Base-by-base conservation (phyloP, 2,329 filamentous ascomycete genomes). In the Coniella vitis region DNA sequence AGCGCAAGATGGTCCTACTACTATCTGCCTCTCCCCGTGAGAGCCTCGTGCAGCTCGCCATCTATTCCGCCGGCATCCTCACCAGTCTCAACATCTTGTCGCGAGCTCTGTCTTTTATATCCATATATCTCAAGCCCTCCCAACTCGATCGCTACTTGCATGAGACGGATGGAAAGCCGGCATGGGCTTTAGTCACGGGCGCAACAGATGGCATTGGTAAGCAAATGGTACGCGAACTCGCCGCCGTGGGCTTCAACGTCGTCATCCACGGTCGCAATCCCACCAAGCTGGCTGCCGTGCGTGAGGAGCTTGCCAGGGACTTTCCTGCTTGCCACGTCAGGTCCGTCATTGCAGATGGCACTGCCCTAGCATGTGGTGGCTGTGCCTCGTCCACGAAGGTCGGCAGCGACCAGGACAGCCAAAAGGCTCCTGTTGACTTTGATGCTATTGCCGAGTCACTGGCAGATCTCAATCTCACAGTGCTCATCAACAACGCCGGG, bases 251-350 rank as follows among this genome's bases (percentile, higher is more conserved):
- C 40, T 80, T 81, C 68, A 75, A 78, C 55, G 66, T 83, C 31
- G 65, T 81, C 14, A 58, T 82, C 8, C 78, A 82, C 53, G 77
- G 78, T n/a, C 72, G 76, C 32, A 77, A 76, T 51, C 53, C 56
- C 2, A 52, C 61, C 3, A 81, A 79, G 55, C 66, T 82, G 3
- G 57, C 66, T 2, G 48, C 48, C 1, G 62, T 75, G n/a, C 58
- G 64, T n/a, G 46, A 58, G 1, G 60, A 68, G 21, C 66, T 81
- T 0, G 52, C 58, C 1, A n/a, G 56, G 0, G 51, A 62, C 8
- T 70, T 69, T 49, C 74, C 76, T 1, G 32, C 54, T 1, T 58
- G 63, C 13, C 58, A 63, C 21, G 68, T 74, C 46, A 62, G 65
- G 22, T 59, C 62, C 38, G 59, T 76, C 37, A 58, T 75, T 16